phyloP scores from a whole-genome alignment of 495 filamentous ascomycete genomes.

The Penicillium riverlandense region DNA sequence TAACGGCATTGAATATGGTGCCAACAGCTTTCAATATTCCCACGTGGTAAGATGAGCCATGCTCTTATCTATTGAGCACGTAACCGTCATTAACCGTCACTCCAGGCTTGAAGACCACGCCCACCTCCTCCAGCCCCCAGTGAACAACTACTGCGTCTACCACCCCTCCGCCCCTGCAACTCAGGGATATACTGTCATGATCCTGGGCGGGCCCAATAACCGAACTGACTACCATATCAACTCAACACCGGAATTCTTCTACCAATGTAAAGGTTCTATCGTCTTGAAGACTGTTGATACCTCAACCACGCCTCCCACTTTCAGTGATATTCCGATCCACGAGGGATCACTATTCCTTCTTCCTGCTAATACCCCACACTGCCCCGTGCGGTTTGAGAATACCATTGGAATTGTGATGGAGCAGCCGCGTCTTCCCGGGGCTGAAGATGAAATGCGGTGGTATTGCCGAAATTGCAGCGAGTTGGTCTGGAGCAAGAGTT shows the following conservation, averaged over 20 bases:
- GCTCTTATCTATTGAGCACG: too few species aligned
- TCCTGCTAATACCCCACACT: constrained; percentile 85
- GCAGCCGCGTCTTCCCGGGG: constrained; percentile 63
- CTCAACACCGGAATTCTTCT: constrained; percentile 94
- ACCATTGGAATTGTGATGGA: constrained; percentile 85
- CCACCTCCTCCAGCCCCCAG: constrained; percentile 86
- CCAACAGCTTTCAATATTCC: too few species aligned
- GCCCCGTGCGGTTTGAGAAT: constrained; percentile 60
- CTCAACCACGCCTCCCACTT: constrained; percentile 44
- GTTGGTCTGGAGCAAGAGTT: constrained; percentile 77
- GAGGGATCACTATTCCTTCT: constrained; percentile 95
- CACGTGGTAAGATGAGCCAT: too few species aligned
- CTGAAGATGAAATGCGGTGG: constrained; percentile 83
- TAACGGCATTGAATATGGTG: too few species aligned
- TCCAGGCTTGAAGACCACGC: constrained; percentile 84
- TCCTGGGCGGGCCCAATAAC: constrained; percentile 96
- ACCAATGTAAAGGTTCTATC: constrained; percentile 90
- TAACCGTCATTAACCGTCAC: too few species aligned
- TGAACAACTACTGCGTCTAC: constrained; percentile 97
- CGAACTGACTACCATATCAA: constrained; percentile 99
- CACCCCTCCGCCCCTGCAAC: constrained; percentile 45
- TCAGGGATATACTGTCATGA: constrained; percentile 50
- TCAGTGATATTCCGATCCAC: constrained; percentile 79
- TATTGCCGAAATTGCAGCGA: constrained; percentile 59
- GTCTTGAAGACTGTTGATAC: constrained; percentile 79